Evolutionary conservation across 2,329 filamentous ascomycete genomes (phyloP).

Genomic region (Aquanectria penicillioides): DNA sequence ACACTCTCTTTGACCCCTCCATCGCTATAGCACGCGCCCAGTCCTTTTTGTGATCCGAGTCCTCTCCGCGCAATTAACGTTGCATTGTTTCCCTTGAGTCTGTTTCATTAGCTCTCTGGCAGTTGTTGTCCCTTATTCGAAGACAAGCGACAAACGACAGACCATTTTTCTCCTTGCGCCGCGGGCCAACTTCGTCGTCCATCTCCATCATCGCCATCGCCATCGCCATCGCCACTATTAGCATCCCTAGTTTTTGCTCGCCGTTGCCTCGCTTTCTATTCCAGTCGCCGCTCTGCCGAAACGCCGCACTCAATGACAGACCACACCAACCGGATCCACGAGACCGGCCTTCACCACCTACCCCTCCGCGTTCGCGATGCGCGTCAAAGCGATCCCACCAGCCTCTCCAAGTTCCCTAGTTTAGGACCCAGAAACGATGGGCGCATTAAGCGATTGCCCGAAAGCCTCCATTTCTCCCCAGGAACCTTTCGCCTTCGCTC

Average conservation of each 20-base stretch:
- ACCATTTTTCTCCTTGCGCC: background rate
- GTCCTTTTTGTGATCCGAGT: slow-evolving; percentile 14
- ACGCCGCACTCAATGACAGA: slow-evolving; percentile 33
- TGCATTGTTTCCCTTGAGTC: slow-evolving; percentile 14
- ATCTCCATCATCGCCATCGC: background rate
- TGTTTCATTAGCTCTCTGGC: slow-evolving; percentile 10
- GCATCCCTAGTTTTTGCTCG: too few species aligned
- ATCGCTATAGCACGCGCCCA: background rate
- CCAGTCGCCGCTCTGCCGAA: too few species aligned
- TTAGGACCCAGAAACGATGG: slow-evolving; percentile 14
- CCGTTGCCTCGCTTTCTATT: background rate
- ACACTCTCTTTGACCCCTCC: slow-evolving; percentile 13
- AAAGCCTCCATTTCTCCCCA: slow-evolving; percentile 44
- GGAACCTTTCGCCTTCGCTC: slow-evolving; percentile 46
- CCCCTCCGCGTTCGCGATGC: slow-evolving; percentile 38
- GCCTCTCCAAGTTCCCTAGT: slow-evolving; percentile 31
- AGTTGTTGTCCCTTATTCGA: background rate
- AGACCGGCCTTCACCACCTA: slow-evolving; percentile 41
- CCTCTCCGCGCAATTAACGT: background rate
- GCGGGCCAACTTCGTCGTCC: background rate
- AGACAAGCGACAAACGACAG: too few species aligned
- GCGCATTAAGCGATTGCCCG: slow-evolving; percentile 41
- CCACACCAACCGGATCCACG: slow-evolving; percentile 23
- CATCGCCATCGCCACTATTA: background rate
- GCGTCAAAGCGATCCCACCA: slow-evolving; percentile 9